Evolutionary conservation across 805 yeast genomes (phyloP).

Genomic region (Blastobotrys terrestris): DNA sequence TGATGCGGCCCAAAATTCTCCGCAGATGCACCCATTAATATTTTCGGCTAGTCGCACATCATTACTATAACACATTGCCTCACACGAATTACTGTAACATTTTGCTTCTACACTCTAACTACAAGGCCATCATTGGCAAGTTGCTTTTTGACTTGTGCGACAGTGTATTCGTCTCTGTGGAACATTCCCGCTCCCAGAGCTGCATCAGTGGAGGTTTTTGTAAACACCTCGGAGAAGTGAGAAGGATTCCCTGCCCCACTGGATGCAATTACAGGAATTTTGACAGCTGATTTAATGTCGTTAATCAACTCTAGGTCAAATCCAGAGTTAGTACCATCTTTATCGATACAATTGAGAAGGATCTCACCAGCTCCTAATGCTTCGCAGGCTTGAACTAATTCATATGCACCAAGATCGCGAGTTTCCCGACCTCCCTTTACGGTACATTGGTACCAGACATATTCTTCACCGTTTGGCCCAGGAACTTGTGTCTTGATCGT

Average conservation of each 20-base stretch:
- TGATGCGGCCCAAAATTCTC: neutral
- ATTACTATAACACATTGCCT: neutral
- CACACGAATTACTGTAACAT: neutral
- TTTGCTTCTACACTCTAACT: conserved; percentile 34
- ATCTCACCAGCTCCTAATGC: conserved; percentile 95
- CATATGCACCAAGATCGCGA: conserved; percentile 85
- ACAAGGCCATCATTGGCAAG: conserved; percentile 55
- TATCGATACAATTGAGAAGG: conserved; percentile 87
- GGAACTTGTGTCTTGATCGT: conserved; percentile 55
- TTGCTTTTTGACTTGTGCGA: conserved; percentile 70
- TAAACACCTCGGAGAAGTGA: conserved; percentile 86
- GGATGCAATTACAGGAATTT: conserved; percentile 93
- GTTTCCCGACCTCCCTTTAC: conserved; percentile 94
- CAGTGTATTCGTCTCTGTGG: conserved; percentile 91
- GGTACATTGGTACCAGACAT: conserved; percentile 92
- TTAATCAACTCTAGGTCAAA: conserved; percentile 80
- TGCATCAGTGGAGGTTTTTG: conserved; percentile 80
- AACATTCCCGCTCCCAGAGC: conserved; percentile 99
- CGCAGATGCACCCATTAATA: neutral
- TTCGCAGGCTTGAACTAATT: conserved; percentile 83
- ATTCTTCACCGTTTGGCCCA: conserved; percentile 86
- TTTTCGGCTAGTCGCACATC: neutral
- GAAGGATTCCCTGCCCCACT: conserved; percentile 95
- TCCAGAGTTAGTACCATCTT: conserved; percentile 95
- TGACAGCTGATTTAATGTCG: conserved; percentile 69